Evolutionary conservation across 768 basidiomycete species (phyloP).

Genomic region (Boletus patriciae): DNA sequence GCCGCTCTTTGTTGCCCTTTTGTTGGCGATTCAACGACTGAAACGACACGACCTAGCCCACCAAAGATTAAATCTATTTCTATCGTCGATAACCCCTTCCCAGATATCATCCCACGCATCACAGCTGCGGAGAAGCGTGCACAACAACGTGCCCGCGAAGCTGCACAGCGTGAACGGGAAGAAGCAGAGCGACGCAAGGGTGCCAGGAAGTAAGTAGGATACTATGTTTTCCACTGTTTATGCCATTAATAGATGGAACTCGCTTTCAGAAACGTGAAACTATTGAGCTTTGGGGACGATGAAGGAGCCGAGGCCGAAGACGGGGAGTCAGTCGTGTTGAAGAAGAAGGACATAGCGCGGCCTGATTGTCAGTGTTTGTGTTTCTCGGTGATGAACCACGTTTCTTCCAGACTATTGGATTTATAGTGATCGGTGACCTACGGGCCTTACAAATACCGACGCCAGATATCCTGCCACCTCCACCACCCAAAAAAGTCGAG

Average conservation of each 20-base stretch:
- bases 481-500: background rate
- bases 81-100: conserved; percentile 91
- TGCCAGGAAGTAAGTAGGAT: conserved; percentile 76
- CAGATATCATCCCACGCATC: conserved; percentile 93
- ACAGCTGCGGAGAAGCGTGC: conserved; percentile 88
- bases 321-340: conserved; percentile 50
- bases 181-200: conserved; percentile 68
- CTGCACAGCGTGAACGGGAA: conserved; percentile 75
- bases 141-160: conserved; percentile 79
- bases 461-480: conserved; percentile 8
- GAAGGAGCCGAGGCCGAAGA: conserved; percentile 61
- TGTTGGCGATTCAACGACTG: background rate
- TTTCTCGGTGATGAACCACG: background rate
- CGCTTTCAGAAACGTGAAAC: conserved; percentile 70
- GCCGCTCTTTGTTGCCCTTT: background rate
- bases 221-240: background rate
- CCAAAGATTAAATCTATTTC: conserved; percentile 86
- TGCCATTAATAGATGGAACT: background rate
- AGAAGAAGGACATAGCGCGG: conserved; percentile 81
- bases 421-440: conserved; percentile 26
- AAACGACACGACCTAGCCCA: conserved; percentile 51
- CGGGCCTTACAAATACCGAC: conserved; percentile 5
- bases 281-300: conserved; percentile 85
- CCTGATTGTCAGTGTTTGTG: conserved; percentile 67
- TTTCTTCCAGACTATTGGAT: conserved; percentile 1